Conservation (phyloP, 2,329 filamentous ascomycete genomes). For the Aspergillus quadrilineatus region DNA sequence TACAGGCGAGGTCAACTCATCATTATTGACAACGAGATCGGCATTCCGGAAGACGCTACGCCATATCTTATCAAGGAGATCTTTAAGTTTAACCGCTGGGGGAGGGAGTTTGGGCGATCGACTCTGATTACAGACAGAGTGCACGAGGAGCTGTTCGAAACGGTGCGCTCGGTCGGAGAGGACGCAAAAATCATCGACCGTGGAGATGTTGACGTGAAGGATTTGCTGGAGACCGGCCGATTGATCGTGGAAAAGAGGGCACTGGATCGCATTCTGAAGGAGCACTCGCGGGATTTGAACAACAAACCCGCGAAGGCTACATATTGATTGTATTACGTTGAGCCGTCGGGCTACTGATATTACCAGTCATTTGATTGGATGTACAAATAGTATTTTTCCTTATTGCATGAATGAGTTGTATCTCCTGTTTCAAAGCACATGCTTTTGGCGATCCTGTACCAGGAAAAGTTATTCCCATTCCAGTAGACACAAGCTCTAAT, state of each 20-base stretch:
- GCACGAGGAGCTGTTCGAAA: constrained; percentile 64
- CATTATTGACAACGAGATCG: constrained; percentile 76
- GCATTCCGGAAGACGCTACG: constrained; percentile 53
- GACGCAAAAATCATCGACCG: constrained; percentile 69
- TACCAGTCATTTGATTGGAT: constrained; percentile 14
- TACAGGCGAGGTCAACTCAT: constrained; percentile 84
- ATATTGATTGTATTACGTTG: constrained; percentile 25
- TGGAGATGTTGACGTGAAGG: constrained; percentile 91
- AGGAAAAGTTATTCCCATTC: background rate
- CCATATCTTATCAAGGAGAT: constrained; percentile 66
- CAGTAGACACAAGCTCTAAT: background rate
- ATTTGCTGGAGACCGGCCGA: constrained; percentile 79
- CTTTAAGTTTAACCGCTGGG: constrained; percentile 69
- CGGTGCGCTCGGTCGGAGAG: constrained; percentile 62
- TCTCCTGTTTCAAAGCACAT: background rate
- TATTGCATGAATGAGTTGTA: constrained; percentile 7
- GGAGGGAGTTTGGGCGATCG: constrained; percentile 65
- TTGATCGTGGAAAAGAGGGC: constrained; percentile 83
- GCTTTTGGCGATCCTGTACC: background rate
- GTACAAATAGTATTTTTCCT: constrained; percentile 34
- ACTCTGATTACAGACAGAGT: constrained; percentile 68
- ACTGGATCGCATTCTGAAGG: constrained; percentile 69
- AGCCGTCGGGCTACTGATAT: constrained; percentile 12
- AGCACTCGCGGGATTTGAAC: constrained; percentile 55
- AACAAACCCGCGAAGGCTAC: constrained; percentile 34